Evolutionary conservation across 2,329 filamentous ascomycete species (phyloP), one percentile per base, ranked within the genome.

Genomic region (Aspergillus calidoustus): DNA sequence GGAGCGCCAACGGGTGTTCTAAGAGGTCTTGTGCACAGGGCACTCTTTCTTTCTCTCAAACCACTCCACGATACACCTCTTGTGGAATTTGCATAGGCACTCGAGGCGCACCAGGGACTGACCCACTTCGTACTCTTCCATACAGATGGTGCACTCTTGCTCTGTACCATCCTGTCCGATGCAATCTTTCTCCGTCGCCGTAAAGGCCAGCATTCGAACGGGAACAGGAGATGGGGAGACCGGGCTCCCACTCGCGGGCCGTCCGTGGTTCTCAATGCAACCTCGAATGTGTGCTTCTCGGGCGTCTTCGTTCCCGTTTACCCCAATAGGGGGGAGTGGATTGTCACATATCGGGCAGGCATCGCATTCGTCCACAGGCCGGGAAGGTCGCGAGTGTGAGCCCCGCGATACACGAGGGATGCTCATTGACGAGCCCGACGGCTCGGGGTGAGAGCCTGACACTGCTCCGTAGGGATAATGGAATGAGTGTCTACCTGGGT

Each of bases 61-160:
- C 87, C 87, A 89, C 59, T 82, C 79, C 54, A 83, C 77, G 60
- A 89, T 88, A 69, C 87, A 89, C 52, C 74, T 74, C 73, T 84
- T 81, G 71, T 89, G 87, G 65, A 89, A 89, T 67, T 87, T 87
- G 76, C 87, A 89, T 64, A 87, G 77, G 69, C 87, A 89, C 67
- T 87, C 85, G 69, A 89, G 74, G 62, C 87, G 78, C 9, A 84
- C 85, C 77, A 89, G 79, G 66, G 82, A 78, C 68, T 86, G 83
- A 0, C 86, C 86, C 11, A 82, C 80, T 66, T 86, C 82, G 69
- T 88, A 89, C 59, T 89, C 87, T 64, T 88, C 86, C 69, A 89
- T 84, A 71, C 87, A 89, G 55, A 89, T 89, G 8, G 86, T 82
- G 65, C 87, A 89, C 69, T 89, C 87, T 47, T 83, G 82, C 55